Conservation (phyloP, 1,139 yeast species). For the Arxiozyma bovina region DNA sequence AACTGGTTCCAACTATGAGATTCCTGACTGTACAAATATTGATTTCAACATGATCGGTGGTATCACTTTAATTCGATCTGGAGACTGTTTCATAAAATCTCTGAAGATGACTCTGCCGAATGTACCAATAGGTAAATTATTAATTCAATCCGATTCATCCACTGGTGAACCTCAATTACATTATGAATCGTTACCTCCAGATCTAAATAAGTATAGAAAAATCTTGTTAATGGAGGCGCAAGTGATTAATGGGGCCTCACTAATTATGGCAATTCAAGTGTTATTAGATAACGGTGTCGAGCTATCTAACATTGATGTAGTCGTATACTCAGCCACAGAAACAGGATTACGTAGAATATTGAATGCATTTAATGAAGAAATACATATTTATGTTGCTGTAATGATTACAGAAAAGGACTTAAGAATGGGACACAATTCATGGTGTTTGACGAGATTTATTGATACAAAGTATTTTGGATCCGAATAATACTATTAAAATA, state of each 20-base stretch:
- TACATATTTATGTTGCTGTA: conserved; percentile 62
- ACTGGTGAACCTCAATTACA: conserved; percentile 95
- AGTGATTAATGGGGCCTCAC: conserved; percentile 85
- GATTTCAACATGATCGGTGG: conserved; percentile 49
- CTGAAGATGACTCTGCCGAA: conserved; percentile 69
- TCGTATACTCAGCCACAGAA: conserved; percentile 71
- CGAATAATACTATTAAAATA: not conserved
- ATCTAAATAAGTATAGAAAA: conserved; percentile 33
- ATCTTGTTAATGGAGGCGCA: conserved; percentile 79
- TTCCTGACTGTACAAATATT: conserved; percentile 36
- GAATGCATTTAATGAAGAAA: conserved; percentile 57
- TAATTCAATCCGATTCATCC: conserved; percentile 76
- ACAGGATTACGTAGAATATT: conserved; percentile 68
- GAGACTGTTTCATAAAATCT: conserved; percentile 82
- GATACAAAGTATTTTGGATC: conserved; percentile 73
- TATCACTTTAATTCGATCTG: conserved; percentile 77
- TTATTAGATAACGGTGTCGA: conserved; percentile 71
- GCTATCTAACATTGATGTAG: conserved; percentile 54
- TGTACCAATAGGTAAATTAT: conserved; percentile 66
- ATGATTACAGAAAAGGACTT: conserved; percentile 37
- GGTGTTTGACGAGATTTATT: conserved; percentile 61
- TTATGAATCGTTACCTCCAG: conserved; percentile 51
- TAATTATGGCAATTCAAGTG: conserved; percentile 89
- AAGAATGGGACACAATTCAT: conserved; percentile 25
- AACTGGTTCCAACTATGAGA: conserved; percentile 39